These are phyloP conservation scores for Penicillium herquei DNA, from an alignment of 495 filamentous ascomycete species.

Conservation along the genomic window DNA sequence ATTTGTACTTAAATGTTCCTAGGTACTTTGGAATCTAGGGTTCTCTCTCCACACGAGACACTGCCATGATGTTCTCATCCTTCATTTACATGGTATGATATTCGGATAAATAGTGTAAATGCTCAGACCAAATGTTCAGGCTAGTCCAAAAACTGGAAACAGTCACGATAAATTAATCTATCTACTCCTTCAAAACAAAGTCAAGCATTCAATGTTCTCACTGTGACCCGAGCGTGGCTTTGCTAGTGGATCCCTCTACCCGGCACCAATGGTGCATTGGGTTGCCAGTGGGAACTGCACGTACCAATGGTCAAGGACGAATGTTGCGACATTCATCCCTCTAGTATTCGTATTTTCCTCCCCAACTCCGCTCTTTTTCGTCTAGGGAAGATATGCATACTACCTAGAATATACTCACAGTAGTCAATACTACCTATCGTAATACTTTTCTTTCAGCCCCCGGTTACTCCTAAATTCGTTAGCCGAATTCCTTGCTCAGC, in stretches of 20 bases:
- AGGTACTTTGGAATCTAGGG: no score
- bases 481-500: slow-evolving; percentile 4
- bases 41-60: no score
- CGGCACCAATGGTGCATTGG: neutral
- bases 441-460: slow-evolving; percentile 2
- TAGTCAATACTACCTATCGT: neutral
- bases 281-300: neutral
- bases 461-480: neutral
- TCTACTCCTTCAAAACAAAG: neutral
- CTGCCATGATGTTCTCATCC: no score
- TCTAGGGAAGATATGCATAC: neutral
- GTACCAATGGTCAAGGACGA: neutral
- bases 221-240: slow-evolving; percentile 1
- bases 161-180: no score
- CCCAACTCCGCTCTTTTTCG: neutral
- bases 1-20: no score
- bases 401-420: neutral
- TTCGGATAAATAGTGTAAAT: no score
- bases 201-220: neutral
- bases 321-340: neutral
- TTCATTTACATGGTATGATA: no score
- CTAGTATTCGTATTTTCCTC: neutral
- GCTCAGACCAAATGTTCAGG: no score
- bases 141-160: no score
- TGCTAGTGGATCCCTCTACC: neutral